Evolutionary conservation across 176 grass and related monocot species (phyloP).

Genomic region (Avena insularis): DNA sequence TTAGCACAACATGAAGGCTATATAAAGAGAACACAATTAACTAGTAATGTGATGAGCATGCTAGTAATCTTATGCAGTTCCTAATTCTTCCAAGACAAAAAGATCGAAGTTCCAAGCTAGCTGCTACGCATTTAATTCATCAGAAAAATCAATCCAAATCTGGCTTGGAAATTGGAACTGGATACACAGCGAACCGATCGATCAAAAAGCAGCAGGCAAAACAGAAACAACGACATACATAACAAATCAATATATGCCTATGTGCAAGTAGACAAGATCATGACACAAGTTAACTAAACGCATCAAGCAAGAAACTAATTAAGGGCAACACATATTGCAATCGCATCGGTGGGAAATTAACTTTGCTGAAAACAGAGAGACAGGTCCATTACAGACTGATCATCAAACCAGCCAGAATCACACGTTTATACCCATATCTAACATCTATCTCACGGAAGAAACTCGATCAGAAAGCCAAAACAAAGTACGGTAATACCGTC

Average conservation of each 20-base stretch:
- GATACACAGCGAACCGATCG: no score
- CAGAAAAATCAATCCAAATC: neutral
- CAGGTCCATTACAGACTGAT: neutral
- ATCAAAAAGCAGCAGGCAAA: neutral
- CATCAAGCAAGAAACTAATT: neutral
- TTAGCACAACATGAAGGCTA: no score
- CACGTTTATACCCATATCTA: neutral
- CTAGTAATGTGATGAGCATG: neutral
- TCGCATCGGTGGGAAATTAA: neutral
- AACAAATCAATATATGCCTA: neutral
- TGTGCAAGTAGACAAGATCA: neutral
- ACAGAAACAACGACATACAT: neutral
- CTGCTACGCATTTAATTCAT: neutral
- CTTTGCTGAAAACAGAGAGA: neutral
- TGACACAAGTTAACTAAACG: no score
- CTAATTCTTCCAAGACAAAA: neutral
- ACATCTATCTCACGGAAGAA: neutral
- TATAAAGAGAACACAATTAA: neutral
- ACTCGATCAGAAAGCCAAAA: no score
- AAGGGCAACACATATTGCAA: slow-evolving; percentile 6
- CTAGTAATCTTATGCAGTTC: neutral
- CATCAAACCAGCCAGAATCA: neutral
- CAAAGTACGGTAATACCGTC: no score
- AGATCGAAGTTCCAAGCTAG: neutral
- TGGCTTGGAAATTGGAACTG: no score